Base-by-base conservation (phyloP, 2,329 filamentous ascomycete species). In the Pseudohalonectria lignicola region DNA sequence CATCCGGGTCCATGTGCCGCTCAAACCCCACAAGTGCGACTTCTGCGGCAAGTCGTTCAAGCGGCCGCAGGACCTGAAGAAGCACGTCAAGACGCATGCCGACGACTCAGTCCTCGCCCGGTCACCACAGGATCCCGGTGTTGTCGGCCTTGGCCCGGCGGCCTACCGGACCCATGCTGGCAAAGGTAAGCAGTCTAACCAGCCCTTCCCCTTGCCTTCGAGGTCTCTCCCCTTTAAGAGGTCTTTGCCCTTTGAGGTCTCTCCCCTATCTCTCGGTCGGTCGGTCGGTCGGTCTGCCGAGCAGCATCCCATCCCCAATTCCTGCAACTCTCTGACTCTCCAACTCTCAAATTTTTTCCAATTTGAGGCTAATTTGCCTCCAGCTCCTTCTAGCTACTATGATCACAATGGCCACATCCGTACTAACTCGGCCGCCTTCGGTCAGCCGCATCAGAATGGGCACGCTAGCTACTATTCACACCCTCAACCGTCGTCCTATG, bases 31-130 rank as follows among this genome's bases (percentile, higher is more conserved):
- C 69, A 96, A 95, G 65, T 98, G 92, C 62, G 88, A 95, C 57
- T 94, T 95, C 64, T 98, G 92, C 57, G 86, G 86, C 57, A 98
- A 98, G 70, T 88, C 88, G 2, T 98, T 98, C 74, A 98, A 98
- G 76, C 84, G 92, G 25, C 92, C 92, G 3, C 92, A 98, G 66
- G 92, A 98, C 67, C 62, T 98, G 53, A 96, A 98, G 78, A 98
- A 98, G 70, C 92, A 98, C 60, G 87, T 96, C 62, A 98, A 96
- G 79, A 96, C 90, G 4, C 90, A 96, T 57, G 90, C 90, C 51
- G 90, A 96, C 55, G 90, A 95, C 63, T 93, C 87, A 31, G 86
- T 94, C 30, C 67, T 79, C 31, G 64, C 73, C 19, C 64, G 71
- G 33, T 62, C 66, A 12, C 63, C 63, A 20, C 66, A 66, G 48